Conservation (phyloP, 768 basidiomycete genomes). For the Tulasnella sp. region DNA sequence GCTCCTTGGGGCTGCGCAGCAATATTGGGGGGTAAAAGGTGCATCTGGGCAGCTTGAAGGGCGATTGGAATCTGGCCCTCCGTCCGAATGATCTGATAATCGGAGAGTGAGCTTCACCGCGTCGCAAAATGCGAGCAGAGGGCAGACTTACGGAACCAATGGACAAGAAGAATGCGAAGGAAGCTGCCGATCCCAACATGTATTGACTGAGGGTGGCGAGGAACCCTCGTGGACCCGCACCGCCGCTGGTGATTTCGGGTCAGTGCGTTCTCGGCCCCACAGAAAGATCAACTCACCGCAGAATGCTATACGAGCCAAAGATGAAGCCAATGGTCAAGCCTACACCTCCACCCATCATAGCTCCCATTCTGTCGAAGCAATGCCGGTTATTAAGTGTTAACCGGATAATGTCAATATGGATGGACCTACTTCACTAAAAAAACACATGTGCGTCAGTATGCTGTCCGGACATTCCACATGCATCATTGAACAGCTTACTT, state of each 20-base stretch:
- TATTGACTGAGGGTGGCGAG: constrained; percentile 93
- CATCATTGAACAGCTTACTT: constrained; percentile 43
- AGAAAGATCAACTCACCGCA: constrained; percentile 55
- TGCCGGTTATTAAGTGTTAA: background rate
- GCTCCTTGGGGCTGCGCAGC: constrained; percentile 66
- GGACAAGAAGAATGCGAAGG: constrained; percentile 95
- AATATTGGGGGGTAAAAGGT: constrained; percentile 53
- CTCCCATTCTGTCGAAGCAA: constrained; percentile 66
- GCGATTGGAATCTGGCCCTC: constrained; percentile 60
- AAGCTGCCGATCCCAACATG: constrained; percentile 97
- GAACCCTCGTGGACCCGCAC: constrained; percentile 85
- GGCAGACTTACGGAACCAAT: constrained; percentile 72
- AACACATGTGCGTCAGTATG: background rate
- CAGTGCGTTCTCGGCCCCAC: background rate
- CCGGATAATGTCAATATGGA: background rate
- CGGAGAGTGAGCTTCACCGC: background rate
- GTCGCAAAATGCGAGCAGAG: constrained; percentile 20
- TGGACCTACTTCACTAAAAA: constrained; percentile 21
- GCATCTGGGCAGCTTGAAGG: constrained; percentile 59
- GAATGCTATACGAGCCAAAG: constrained; percentile 88
- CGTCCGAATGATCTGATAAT: constrained; percentile 77
- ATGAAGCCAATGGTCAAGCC: constrained; percentile 97
- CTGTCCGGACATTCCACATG: background rate
- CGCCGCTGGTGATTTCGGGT: constrained; percentile 52
- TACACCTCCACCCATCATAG: constrained; percentile 87